Evolutionary conservation across 2,329 filamentous ascomycete genomes (phyloP), one percentile per base, ranked within the genome.

Genomic region (Fusarium sp.): DNA sequence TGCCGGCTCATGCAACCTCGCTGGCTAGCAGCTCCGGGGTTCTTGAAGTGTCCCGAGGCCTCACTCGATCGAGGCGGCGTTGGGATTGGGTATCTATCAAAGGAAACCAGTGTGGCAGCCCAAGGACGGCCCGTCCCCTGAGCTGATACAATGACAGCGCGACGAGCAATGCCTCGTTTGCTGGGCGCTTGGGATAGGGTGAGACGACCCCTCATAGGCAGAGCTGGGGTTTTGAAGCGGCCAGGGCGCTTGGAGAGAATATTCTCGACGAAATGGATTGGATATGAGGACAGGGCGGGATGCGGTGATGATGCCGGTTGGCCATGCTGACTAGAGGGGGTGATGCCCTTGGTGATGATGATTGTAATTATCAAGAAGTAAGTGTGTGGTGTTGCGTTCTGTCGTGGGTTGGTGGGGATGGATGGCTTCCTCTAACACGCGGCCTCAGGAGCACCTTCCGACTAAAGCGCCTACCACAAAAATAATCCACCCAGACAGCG

Each of bases 101-200:
- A 46, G 42, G 17, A 67, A n/a, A 63, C 60, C 55, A 67, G 56
- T 64, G 68, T 75, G 53, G 56, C 66, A 64, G 64, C 70, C 64
- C 67, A 72, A 76, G 33, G 63, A 31, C 42, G 62, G 70, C 33
- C 56, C 66, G 53, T 64, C 59, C 59, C 56, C 61, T 40, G 62
- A 58, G 53, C 62, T 58, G 56, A 64, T 62, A 60, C 36, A 61
- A 33, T 64, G 69, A 49, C 60, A 65, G 27, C 62, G 36, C n/a
- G 56, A 55, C 64, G 38, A 64, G 56, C 42, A 64, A 64, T 58
- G 62, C 31, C 58, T 68, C 31, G 10, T 31, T 53, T 53, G 8
- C 55, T 64, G 27, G 56, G 60, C 42, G 55, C 53, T 57, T 61
- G 46, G 11, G 56, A 60, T 51, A 51, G 40, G 53, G 31, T 55